Evolutionary conservation across 768 basidiomycete species (phyloP).

Genomic region (Lactarius psammicola): DNA sequence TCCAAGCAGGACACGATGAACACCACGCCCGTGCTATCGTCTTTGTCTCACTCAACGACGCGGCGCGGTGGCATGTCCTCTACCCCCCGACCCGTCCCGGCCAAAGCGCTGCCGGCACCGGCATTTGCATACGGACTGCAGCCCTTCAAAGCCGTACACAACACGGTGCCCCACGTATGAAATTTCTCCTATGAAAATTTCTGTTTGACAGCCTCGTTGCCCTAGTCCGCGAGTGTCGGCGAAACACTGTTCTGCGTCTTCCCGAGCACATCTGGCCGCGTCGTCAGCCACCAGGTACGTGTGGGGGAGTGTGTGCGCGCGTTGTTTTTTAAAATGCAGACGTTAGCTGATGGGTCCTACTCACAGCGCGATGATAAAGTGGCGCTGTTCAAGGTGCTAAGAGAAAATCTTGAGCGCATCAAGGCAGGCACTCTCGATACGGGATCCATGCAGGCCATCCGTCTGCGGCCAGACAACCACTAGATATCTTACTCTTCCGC

Average conservation of each 20-base stretch:
- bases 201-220: background rate
- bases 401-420: constrained; percentile 5
- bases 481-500: background rate
- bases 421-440: constrained; percentile 18
- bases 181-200: background rate
- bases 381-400: constrained; percentile 13
- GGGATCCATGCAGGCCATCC: constrained; percentile 7
- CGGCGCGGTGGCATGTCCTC: background rate
- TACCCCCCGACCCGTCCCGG: background rate
- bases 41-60: background rate
- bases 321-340: no score
- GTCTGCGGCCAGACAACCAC: background rate
- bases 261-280: constrained; percentile 74
- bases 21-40: no score
- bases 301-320: background rate
- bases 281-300: constrained; percentile 67
- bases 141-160: constrained; percentile 49
- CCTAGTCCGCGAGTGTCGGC: constrained; percentile 18
- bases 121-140: constrained; percentile 45
- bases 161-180: constrained; percentile 17
- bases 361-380: constrained; percentile 23
- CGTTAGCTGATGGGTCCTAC: background rate
- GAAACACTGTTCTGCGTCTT: constrained; percentile 76
- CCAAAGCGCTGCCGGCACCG: constrained; percentile 18
- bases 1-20: background rate